Conservation (phyloP, 139 green algal species). For the Spirogloea muscicola region DNA sequence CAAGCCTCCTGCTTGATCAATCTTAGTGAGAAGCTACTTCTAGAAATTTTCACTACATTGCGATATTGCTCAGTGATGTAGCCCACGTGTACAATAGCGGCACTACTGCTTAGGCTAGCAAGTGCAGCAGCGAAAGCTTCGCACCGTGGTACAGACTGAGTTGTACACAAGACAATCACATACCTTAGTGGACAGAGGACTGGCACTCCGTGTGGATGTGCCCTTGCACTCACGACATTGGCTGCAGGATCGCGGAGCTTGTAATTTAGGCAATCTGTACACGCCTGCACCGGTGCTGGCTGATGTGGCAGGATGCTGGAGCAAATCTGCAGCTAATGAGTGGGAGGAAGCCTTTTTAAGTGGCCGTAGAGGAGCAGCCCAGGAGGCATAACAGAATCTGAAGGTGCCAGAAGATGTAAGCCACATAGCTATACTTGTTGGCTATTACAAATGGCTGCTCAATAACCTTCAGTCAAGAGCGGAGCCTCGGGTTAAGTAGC, state of each 20-base stretch:
- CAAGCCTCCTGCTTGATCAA: no score
- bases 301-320: no score
- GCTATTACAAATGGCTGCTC: background rate
- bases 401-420: background rate
- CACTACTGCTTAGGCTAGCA: no score
- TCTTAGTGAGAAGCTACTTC: background rate
- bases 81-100: background rate
- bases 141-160: no score
- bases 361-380: background rate
- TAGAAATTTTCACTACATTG: background rate
- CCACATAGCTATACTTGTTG: background rate
- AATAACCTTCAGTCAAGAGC: background rate
- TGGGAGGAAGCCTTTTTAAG: background rate
- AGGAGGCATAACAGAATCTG: background rate
- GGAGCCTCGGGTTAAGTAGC: no score
- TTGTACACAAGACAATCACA: no score
- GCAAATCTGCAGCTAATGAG: background rate
- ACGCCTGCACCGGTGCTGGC: background rate
- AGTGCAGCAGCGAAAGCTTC: no score
- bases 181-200: background rate
- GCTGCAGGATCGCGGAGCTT: no score
- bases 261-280: background rate
- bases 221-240: background rate
- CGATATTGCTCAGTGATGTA: background rate
- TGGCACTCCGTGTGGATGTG: background rate